phyloP scores from a whole-genome alignment of 768 basidiomycete genomes.

The Leccinum uliginosum region DNA sequence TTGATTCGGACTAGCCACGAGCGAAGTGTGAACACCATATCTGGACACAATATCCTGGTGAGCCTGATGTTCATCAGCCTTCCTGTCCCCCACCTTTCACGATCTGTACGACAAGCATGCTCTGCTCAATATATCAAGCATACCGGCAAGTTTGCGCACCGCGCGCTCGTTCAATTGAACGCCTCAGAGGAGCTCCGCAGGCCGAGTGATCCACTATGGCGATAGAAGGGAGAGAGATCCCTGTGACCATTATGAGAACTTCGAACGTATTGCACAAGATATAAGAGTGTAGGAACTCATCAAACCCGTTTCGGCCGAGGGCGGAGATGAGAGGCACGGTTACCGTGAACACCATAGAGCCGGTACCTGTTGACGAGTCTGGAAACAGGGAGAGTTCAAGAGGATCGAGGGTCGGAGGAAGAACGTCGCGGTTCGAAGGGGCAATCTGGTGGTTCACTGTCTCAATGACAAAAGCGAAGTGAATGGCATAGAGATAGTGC shows the following conservation, averaged over 20 bases:
- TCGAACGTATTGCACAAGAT: conserved; percentile 69
- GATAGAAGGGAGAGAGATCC: conserved; percentile 59
- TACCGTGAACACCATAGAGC: conserved; percentile 60
- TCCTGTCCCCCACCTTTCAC: conserved; percentile 70
- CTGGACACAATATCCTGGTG: conserved; percentile 64
- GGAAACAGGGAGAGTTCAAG: conserved; percentile 81
- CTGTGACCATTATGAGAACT: conserved; percentile 61
- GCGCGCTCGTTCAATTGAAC: conserved; percentile 59
- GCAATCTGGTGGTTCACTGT: conserved; percentile 78
- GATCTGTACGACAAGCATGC: conserved; percentile 67
- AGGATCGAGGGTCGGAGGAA: conserved; percentile 62
- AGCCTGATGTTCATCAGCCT: conserved; percentile 70
- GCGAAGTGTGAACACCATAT: conserved; percentile 74
- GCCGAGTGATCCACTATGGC: conserved; percentile 78
- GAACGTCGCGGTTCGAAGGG: conserved; percentile 49
- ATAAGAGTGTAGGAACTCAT: conserved; percentile 87
- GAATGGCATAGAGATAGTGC: conserved; percentile 81
- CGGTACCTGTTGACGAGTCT: conserved; percentile 60
- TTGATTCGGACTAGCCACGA: conserved; percentile 50
- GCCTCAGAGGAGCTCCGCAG: conserved; percentile 79
- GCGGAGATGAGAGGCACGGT: conserved; percentile 65
- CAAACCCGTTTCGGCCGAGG: conserved; percentile 76
- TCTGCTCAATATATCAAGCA: conserved; percentile 71
- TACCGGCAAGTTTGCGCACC: conserved; percentile 69
- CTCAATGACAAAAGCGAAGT: conserved; percentile 86